Evolutionary conservation across 768 basidiomycete species (phyloP), one percentile per base, ranked within the genome.

Genomic region (Pholiota conissans): DNA sequence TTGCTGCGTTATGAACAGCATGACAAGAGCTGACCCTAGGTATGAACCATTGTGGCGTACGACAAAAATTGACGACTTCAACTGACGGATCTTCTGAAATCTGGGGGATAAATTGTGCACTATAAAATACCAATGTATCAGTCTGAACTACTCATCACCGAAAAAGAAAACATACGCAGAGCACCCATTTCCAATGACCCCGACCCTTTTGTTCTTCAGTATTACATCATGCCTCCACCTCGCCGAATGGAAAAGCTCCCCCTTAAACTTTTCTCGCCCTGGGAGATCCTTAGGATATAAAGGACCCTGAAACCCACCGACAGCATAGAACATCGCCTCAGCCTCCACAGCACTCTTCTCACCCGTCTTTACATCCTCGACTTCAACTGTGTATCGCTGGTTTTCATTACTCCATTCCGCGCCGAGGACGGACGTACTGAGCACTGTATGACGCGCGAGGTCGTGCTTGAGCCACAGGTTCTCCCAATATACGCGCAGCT

Each of bases 131-230:
- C 49, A 61, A 30, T 66, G 26, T 50, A 53, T 26, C 16, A 20
- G 14, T 22, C 22, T 40, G n/a, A 8, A 35, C 7, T 18, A 34
- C n/a, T 60, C 57, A 39, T 37, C 3, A 39, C 26, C 48, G 53
- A 40, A 57, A 56, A 63, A 60, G 24, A 61, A 59, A 24, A 74
- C 77, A 62, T 64, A 84, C 78, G 78, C 84, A 39, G 82, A 84
- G 59, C 80, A 85, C 3, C 84, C 86, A 63, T 86, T 86, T 35
- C 85, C 86, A 64, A 87, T 80, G 13, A 87, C 80, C 0, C 81
- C 85, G 6, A 89, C 77, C 26, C 75, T 71, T 68, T 84, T 85
- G 1, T 79, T 79, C 56, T 70, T 71, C 55, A 87, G 64, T 42
- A 75, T 65, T 16, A 86, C 76, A 62, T 81, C 81, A 49, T 84